Evolutionary conservation across 176 grass and related monocot species (phyloP).

Genomic region (Oryza coarctata): DNA sequence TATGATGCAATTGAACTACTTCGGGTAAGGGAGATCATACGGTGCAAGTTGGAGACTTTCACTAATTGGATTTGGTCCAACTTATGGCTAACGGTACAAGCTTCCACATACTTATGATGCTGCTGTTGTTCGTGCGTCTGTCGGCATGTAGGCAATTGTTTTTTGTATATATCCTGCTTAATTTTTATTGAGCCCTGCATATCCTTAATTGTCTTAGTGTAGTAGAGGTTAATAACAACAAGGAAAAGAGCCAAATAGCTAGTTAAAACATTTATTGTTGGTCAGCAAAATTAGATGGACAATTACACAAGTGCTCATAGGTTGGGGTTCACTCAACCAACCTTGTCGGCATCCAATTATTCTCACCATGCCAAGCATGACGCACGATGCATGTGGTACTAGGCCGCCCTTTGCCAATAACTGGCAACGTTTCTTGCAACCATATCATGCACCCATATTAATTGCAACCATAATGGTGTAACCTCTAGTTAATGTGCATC

Average conservation of each 20-base stretch:
- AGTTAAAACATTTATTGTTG: constrained; percentile 41
- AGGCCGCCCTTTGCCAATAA: constrained; percentile 12
- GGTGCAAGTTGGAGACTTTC: background rate
- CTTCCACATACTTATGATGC: background rate
- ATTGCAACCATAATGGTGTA: constrained; percentile 37
- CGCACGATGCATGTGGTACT: constrained; percentile 18
- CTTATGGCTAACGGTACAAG: background rate
- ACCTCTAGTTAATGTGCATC: background rate
- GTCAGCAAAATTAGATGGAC: constrained; percentile 46
- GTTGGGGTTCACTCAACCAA: constrained; percentile 43
- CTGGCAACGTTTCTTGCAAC: constrained; percentile 11
- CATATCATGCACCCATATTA: constrained; percentile 19
- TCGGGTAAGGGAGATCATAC: background rate
- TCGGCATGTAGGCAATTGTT: background rate
- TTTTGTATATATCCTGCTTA: background rate
- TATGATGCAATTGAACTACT: background rate
- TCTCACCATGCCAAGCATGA: constrained; percentile 21
- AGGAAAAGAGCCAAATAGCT: background rate
- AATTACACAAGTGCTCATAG: constrained; percentile 30
- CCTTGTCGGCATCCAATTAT: constrained; percentile 48
- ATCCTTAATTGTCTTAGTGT: background rate
- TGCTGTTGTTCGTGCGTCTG: background rate
- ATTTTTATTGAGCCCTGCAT: background rate
- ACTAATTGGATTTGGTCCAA: background rate
- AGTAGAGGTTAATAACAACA: background rate